phyloP scores from a whole-genome alignment of 805 yeast species.

The Saccharomycopsis fibuligera region DNA sequence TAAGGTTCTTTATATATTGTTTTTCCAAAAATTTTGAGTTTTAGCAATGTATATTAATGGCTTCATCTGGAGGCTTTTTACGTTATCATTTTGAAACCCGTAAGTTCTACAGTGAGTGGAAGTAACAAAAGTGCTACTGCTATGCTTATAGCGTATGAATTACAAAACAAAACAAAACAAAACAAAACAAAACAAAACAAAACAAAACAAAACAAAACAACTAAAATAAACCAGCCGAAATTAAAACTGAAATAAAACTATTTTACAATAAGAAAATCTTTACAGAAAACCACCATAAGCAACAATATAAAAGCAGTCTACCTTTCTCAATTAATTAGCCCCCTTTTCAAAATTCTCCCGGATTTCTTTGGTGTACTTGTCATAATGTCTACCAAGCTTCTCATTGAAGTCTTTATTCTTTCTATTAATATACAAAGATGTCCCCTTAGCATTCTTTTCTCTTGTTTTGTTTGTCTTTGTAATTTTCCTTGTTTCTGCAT shows the following conservation, averaged over 20 bases:
- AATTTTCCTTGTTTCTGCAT: slow-evolving; percentile 28
- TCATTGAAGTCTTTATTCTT: slow-evolving; percentile 69
- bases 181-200: too few relatives aligned
- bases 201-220: too few relatives aligned
- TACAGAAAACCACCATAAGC: background rate
- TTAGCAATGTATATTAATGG: too few relatives aligned
- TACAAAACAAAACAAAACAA: too few relatives aligned
- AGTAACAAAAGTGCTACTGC: too few relatives aligned
- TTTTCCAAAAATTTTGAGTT: too few relatives aligned
- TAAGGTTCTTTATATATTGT: too few relatives aligned
- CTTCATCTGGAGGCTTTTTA: background rate
- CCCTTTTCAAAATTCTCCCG: slow-evolving; percentile 5
- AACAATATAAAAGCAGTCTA: background rate
- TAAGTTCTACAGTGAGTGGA: too few relatives aligned
- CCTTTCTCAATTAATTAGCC: slow-evolving; percentile 12
- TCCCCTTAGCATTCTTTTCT: slow-evolving; percentile 30
- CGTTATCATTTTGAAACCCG: too few relatives aligned
- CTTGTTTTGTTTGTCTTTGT: slow-evolving; percentile 35
- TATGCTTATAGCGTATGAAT: too few relatives aligned
- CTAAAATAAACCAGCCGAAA: too few relatives aligned
- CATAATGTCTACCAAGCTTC: slow-evolving; percentile 56
- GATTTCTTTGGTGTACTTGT: slow-evolving; percentile 26
- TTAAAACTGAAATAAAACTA: background rate
- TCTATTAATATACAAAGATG: slow-evolving; percentile 48
- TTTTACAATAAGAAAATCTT: background rate